phyloP scores from a whole-genome alignment of 1,284 basidiomycete genomes.

The Ustilago sp. region DNA sequence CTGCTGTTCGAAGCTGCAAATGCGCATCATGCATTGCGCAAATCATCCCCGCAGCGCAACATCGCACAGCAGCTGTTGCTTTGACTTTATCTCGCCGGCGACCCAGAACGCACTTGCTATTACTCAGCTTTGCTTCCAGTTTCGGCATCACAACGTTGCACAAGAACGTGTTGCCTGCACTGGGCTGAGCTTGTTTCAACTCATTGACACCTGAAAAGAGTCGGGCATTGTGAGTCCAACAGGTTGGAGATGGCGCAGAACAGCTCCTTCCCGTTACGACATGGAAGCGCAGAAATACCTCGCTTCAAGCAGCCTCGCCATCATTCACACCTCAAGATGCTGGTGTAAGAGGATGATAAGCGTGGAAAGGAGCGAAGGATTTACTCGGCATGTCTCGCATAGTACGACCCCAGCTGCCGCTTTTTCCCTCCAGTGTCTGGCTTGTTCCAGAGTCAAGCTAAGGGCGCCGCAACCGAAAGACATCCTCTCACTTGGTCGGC shows the following conservation, averaged over 20 bases:
- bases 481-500: background rate
- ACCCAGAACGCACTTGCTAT: background rate
- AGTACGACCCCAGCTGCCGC: background rate
- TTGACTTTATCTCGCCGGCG: background rate
- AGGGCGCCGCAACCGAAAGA: background rate
- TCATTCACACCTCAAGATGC: background rate
- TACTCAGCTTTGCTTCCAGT: background rate
- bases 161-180: background rate
- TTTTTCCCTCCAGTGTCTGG: background rate
- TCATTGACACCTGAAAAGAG: background rate
- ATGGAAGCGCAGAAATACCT: background rate
- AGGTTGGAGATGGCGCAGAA: background rate
- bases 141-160: background rate
- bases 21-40: constrained; percentile 5
- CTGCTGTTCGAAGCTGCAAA: constrained; percentile 1
- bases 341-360: background rate
- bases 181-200: background rate
- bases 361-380: background rate
- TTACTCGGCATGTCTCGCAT: background rate
- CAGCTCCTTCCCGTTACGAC: too few species aligned
- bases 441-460: background rate
- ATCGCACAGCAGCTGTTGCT: background rate
- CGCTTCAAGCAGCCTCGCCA: background rate
- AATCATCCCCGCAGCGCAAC: constrained; percentile 2
- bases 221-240: background rate